Evolutionary conservation across 371 early-diverging fungal species (phyloP).

Genomic region (Lichtheimia ornata): DNA sequence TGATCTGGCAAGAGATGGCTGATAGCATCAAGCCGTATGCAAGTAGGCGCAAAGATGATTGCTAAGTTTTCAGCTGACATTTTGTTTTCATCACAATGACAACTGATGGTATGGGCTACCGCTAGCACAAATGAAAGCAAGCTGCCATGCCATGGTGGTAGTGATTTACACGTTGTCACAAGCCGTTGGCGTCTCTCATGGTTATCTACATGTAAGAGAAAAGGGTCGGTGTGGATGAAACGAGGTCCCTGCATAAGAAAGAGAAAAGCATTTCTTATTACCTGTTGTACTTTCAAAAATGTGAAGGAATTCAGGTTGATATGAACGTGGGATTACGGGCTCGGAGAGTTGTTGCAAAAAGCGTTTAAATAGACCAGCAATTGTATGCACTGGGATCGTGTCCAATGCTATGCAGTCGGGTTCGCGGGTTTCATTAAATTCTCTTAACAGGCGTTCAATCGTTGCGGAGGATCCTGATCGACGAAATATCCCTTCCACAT

Average conservation of each 20-base stretch:
- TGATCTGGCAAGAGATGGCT: conserved; percentile 9
- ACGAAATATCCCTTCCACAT: conserved; percentile 33
- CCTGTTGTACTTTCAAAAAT: conserved; percentile 25
- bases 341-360: conserved; percentile 58
- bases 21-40: conserved; percentile 27
- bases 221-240: neutral
- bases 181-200: conserved; percentile 2
- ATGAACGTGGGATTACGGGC: conserved; percentile 52
- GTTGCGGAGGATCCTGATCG: conserved; percentile 28
- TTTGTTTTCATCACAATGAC: conserved; percentile 21
- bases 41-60: conserved; percentile 41
- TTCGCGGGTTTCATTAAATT: conserved; percentile 19
- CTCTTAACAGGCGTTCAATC: conserved; percentile 26
- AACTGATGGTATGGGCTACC: conserved; percentile 19
- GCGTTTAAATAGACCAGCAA: conserved; percentile 56
- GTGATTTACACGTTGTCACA: conserved; percentile 1
- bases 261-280: neutral
- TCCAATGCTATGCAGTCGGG: conserved; percentile 4
- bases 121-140: conserved; percentile 24
- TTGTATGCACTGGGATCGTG: conserved; percentile 20
- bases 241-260: neutral
- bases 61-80: conserved; percentile 35
- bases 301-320: conserved; percentile 46
- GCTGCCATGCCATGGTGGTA: conserved; percentile 27
- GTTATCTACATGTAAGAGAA: neutral